Evolutionary conservation across 75 land plant species (phyloP), one percentile per base, ranked within the genome.

Genomic region (Selaginella tamariscina): DNA sequence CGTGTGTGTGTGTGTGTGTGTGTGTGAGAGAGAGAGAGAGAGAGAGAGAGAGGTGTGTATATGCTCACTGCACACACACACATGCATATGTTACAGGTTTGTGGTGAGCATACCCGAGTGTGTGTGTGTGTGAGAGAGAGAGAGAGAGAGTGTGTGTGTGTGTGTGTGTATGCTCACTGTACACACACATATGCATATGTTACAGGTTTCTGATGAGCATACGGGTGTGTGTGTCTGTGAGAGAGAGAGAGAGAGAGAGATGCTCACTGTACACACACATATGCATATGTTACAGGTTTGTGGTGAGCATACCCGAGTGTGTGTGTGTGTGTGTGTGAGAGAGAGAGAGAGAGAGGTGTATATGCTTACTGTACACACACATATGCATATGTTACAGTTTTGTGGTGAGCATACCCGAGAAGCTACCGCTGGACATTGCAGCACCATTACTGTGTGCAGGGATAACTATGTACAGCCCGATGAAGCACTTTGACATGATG

Each of bases 371-470:
- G 54, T 11, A 11, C 54, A 49, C 54, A 11, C 18, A 49, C 11
- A 11, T 49, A 20, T 49, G 20, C 54, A 11, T 20, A 49, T 49
- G 54, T 30, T 39, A 2, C 73, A 92, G 95, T 70, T 87, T 87
- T 67, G 88, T 87, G 66, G 81, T 90, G 73, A 75, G 60, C 27
- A 87, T 93, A 0, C 98, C 98, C 0, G 80, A 79, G 0, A 81
- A 75, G 0, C 56, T 93, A 33, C 74, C 83, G 0, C 70, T 85
- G 32, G 98, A 93, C 60, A 84, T 78, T 54, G 98, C 91, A 15
- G 98, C 98, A 32, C 98, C 98, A 13, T 81, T 93, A 30, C 65
- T 93, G 62, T 93, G 98, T 65, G 96, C 98, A 0, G 98, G 96
- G 9, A 68, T 93, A 31, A 93, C 98, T 1, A 91, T 85, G 27